Evolutionary conservation across 139 green algal species (phyloP).

Genomic region (Haematococcus lacustris): DNA sequence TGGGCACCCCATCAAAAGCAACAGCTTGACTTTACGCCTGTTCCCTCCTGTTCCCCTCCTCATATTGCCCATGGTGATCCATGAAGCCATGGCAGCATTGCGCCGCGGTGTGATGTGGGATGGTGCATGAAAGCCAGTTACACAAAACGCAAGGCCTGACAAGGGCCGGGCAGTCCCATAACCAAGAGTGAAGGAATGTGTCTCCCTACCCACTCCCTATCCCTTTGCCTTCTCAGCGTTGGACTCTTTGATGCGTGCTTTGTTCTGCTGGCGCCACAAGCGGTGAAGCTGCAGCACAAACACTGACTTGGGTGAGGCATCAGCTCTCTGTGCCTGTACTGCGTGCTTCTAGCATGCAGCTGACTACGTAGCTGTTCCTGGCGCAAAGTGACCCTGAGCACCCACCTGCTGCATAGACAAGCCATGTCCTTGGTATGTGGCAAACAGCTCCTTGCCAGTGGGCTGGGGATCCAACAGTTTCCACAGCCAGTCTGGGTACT

Average conservation of each 20-base stretch:
- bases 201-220: no score
- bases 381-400: background rate
- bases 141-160: no score
- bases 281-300: constrained; percentile 29
- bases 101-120: no score
- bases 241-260: constrained; percentile 42
- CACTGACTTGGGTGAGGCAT: background rate
- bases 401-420: constrained; percentile 35
- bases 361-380: background rate
- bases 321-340: background rate
- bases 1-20: no score
- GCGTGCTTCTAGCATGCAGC: background rate
- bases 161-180: no score
- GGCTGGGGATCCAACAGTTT: constrained; percentile 24
- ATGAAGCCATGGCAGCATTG: no score
- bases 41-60: no score
- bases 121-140: no score
- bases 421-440: constrained; percentile 27
- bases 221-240: constrained; percentile 36
- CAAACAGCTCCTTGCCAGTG: constrained; percentile 39
- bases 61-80: no score
- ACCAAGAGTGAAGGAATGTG: no score
- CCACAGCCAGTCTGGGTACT: constrained; percentile 60
- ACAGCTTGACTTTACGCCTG: no score
- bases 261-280: constrained; percentile 56